A percentile compares a stretch with the other conserved stretches of the same genome.
phyloP scores from a whole-genome alignment of 495 filamentous ascomycete species.

The Trypethelium eluteriae region DNA sequence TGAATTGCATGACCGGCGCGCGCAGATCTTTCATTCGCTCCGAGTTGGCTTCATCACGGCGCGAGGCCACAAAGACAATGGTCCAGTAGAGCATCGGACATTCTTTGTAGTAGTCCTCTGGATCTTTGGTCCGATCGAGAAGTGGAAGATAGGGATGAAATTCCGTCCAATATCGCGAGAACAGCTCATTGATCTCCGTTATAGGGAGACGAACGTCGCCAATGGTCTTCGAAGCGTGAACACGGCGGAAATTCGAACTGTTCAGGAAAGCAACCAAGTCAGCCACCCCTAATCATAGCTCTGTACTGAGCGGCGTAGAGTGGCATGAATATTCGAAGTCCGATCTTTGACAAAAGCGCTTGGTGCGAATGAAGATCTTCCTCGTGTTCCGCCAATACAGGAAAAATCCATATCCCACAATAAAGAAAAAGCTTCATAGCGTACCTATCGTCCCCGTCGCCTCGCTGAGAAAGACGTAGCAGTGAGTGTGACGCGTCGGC shows the following conservation, averaged over 20 bases:
- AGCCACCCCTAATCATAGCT: neutral
- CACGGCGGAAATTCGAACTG: conserved; percentile 17
- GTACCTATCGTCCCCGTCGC: neutral
- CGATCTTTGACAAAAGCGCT: conserved; percentile 20
- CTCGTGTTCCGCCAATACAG: no score
- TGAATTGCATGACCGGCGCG: conserved; percentile 60
- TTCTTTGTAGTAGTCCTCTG: conserved; percentile 67
- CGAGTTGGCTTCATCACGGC: conserved; percentile 61
- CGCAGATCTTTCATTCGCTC: conserved; percentile 61
- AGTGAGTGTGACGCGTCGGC: conserved; percentile 7
- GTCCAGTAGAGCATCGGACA: conserved; percentile 80
- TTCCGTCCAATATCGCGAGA: conserved; percentile 66
- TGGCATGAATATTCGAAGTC: conserved; percentile 25
- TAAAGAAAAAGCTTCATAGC: neutral
- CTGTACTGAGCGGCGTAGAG: conserved; percentile 29
- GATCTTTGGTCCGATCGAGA: conserved; percentile 59
- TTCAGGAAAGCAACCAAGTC: conserved; percentile 15
- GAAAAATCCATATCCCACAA: no score
- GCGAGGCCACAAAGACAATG: conserved; percentile 72
- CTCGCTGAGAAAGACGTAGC: neutral
- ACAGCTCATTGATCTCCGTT: conserved; percentile 65
- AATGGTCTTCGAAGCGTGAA: conserved; percentile 40
- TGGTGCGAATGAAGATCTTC: conserved; percentile 12
- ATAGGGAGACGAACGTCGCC: conserved; percentile 67
- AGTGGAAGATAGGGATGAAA: conserved; percentile 86